Percentiles rank a stretch among this genome's conserved stretches.
Evolutionary conservation across 2,329 filamentous ascomycete species (phyloP).

Genomic region (Aspergillus luchuensis): DNA sequence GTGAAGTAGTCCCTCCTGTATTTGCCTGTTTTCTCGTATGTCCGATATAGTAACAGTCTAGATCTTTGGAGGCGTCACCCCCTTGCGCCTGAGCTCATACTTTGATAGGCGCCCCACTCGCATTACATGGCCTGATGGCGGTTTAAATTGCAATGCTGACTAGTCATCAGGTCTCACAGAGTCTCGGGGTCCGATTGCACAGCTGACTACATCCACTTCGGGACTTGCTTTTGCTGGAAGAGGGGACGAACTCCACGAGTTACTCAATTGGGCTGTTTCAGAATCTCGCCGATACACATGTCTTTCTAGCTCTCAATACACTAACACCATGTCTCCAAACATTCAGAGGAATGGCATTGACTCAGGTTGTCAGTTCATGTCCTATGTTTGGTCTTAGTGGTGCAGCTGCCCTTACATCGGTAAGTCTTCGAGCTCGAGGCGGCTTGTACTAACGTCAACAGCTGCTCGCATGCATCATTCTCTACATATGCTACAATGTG

Average conservation of each 20-base stretch:
- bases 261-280: neutral
- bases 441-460: neutral
- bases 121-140: too few species aligned
- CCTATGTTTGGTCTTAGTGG: neutral
- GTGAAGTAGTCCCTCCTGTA: too few species aligned
- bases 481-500: constrained; percentile 17
- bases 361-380: neutral
- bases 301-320: neutral
- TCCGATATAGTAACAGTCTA: too few species aligned
- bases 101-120: too few species aligned
- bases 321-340: too few species aligned
- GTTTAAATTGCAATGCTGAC: neutral
- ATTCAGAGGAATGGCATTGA: neutral
- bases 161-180: neutral
- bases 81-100: too few species aligned
- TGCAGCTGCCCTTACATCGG: neutral
- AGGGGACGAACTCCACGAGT: neutral
- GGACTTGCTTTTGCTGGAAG: neutral
- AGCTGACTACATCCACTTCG: neutral
- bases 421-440: neutral
- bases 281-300: neutral
- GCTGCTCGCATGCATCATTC: neutral
- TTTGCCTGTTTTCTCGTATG: too few species aligned
- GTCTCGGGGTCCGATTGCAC: neutral
- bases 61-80: too few species aligned